Evolutionary conservation across 495 filamentous ascomycete species (phyloP).

Genomic region (Barbatosphaeria neglecta): DNA sequence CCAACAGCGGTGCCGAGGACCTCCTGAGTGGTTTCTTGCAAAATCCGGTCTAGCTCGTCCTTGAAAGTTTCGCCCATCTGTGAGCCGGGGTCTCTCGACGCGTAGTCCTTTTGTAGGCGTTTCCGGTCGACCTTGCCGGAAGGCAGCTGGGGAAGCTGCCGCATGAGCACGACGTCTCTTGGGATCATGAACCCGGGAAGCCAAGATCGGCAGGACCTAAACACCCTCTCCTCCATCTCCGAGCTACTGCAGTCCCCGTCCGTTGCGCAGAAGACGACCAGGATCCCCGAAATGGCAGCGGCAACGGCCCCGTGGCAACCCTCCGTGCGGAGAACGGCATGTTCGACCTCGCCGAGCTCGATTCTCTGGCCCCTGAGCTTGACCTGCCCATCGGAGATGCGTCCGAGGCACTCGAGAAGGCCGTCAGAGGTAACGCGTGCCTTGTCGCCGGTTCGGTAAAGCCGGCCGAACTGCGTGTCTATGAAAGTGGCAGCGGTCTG

Average conservation of each 20-base stretch:
- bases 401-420: slow-evolving; percentile 68
- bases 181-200: slow-evolving; percentile 72
- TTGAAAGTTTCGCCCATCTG: slow-evolving; percentile 7
- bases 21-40: slow-evolving; percentile 33
- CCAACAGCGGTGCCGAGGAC: slow-evolving; percentile 32
- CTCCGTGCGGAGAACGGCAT: slow-evolving; percentile 44
- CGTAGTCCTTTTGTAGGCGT: slow-evolving; percentile 46
- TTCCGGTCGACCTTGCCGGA: slow-evolving; percentile 71
- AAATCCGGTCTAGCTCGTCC: slow-evolving; percentile 29
- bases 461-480: slow-evolving; percentile 39
- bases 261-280: slow-evolving; percentile 58
- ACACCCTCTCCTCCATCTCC: slow-evolving; percentile 23
- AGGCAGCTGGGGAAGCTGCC: slow-evolving; percentile 54
- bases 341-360: slow-evolving; percentile 75
- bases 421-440: slow-evolving; percentile 58
- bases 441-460: slow-evolving; percentile 82
- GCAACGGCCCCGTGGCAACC: slow-evolving; percentile 45
- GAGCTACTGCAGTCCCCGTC: slow-evolving; percentile 9
- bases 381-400: slow-evolving; percentile 66
- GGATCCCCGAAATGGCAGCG: slow-evolving; percentile 42
- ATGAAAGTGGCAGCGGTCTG: slow-evolving; percentile 61
- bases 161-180: slow-evolving; percentile 48
- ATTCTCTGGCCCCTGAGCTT: slow-evolving; percentile 74
- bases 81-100: slow-evolving; percentile 3
- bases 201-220: slow-evolving; percentile 52